Percentiles rank a stretch among this genome's conserved stretches.
Conservation (phyloP, 257 asterid genomes). For the Scutellaria barbata region DNA sequence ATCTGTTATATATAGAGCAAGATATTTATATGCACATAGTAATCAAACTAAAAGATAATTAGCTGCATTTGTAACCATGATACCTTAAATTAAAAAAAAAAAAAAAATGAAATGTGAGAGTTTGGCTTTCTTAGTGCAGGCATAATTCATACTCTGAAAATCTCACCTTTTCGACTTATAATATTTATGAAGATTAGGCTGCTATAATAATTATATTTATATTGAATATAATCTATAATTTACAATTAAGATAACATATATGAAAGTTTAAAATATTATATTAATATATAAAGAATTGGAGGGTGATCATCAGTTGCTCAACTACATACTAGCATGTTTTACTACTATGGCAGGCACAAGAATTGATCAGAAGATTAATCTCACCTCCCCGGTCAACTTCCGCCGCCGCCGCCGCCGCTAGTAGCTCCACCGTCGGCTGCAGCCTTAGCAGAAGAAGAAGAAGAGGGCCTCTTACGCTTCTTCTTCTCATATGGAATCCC, state of each 20-base stretch:
- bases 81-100: too few relatives aligned
- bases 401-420: slow-evolving; percentile 20
- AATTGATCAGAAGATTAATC: slow-evolving; percentile 11
- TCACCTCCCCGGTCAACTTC: slow-evolving; percentile 35
- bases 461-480: slow-evolving; percentile 47
- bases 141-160: background rate
- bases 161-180: background rate
- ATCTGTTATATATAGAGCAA: too few relatives aligned
- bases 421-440: too few relatives aligned
- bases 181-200: background rate
- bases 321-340: slow-evolving; percentile 1
- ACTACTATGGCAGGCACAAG: background rate
- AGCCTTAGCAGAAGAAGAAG: too few relatives aligned
- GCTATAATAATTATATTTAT: too few relatives aligned
- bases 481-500: slow-evolving; percentile 53
- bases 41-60: too few relatives aligned
- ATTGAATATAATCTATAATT: too few relatives aligned
- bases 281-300: slow-evolving; percentile 26
- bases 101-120: too few relatives aligned
- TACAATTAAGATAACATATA: background rate
- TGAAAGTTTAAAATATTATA: background rate
- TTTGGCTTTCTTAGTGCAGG: too few relatives aligned
- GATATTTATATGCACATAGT: too few relatives aligned
- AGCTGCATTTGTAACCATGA: too few relatives aligned
- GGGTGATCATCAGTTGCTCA: background rate